Percentiles rank a stretch among this genome's conserved stretches.
Evolutionary conservation across 495 filamentous ascomycete genomes (phyloP).

Genomic region (Lasiosphaeriaceae sp.): DNA sequence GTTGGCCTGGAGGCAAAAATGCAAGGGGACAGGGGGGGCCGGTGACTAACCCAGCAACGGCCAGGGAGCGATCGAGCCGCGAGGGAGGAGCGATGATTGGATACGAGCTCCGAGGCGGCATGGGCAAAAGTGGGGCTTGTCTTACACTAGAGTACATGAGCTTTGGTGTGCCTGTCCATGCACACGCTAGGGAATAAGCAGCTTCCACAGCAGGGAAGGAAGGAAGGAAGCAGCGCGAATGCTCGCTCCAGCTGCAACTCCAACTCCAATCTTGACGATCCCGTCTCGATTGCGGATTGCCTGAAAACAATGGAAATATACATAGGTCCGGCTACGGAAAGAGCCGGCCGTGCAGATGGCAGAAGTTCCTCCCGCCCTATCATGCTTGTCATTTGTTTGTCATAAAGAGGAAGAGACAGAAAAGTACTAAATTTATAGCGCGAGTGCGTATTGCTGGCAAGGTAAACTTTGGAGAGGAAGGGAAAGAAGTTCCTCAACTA

Average conservation of each 20-base stretch:
- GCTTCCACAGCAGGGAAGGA: constrained; percentile 9
- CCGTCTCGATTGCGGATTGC: too few relatives aligned
- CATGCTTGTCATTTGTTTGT: too few relatives aligned
- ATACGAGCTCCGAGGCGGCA: constrained; percentile 4
- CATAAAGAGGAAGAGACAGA: too few relatives aligned
- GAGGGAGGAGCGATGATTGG: constrained; percentile 22
- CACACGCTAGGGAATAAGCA: not conserved
- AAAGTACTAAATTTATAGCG: too few relatives aligned
- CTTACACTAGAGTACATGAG: constrained; percentile 9
- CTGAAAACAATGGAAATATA: too few relatives aligned
- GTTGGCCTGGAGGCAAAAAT: constrained; percentile 25
- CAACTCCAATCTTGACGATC: not conserved
- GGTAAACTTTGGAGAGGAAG: too few relatives aligned
- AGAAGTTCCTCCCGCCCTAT: too few relatives aligned
- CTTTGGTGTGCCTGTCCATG: not conserved
- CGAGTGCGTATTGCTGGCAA: too few relatives aligned
- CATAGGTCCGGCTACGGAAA: too few relatives aligned
- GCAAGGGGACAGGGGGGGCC: constrained; percentile 26
- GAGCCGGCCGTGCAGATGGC: too few relatives aligned
- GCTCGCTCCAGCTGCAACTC: constrained; percentile 1
- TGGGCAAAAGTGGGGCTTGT: constrained; percentile 12
- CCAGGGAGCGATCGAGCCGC: constrained; percentile 16
- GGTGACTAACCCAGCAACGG: constrained; percentile 20
- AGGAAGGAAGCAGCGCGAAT: constrained; percentile 8
- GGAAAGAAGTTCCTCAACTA: too few relatives aligned